Percentiles rank a stretch among this genome's conserved stretches.
These are phyloP conservation scores for Chaetomium cochliodes DNA, from an alignment of 495 filamentous ascomycete genomes.

Conservation along the genomic window DNA sequence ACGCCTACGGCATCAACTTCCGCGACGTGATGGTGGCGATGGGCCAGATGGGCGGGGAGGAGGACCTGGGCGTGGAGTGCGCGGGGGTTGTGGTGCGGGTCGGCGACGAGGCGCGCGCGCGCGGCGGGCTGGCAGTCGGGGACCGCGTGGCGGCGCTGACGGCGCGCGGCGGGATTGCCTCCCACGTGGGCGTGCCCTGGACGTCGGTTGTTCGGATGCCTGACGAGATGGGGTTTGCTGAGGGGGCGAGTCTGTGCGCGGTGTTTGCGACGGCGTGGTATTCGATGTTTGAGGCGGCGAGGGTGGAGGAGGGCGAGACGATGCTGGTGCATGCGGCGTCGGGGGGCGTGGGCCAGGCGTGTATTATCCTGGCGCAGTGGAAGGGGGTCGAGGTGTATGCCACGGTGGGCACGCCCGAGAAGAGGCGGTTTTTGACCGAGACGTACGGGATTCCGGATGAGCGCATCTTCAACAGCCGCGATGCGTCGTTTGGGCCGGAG, in stretches of 20 bases:
- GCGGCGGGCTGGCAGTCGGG: slow-evolving; percentile 39
- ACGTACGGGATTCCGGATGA: slow-evolving; percentile 47
- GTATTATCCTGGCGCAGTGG: slow-evolving; percentile 51
- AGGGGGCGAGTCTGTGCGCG: slow-evolving; percentile 32
- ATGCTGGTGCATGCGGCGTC: slow-evolving; percentile 59
- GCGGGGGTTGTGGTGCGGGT: slow-evolving; percentile 49
- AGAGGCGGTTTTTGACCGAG: slow-evolving; percentile 46
- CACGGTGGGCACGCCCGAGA: slow-evolving; percentile 49
- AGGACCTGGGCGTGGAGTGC: slow-evolving; percentile 29
- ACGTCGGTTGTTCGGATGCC: slow-evolving; percentile 16
- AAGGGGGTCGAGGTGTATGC: slow-evolving; percentile 55
- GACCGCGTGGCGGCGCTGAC: slow-evolving; percentile 23
- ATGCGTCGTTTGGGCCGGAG: neutral
- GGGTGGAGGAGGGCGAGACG: slow-evolving; percentile 46
- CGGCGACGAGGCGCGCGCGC: slow-evolving; percentile 41
- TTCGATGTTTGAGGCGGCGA: slow-evolving; percentile 39
- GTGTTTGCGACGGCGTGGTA: slow-evolving; percentile 39
- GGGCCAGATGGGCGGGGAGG: slow-evolving; percentile 29
- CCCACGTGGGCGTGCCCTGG: slow-evolving; percentile 31
- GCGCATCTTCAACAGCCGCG: slow-evolving; percentile 51
- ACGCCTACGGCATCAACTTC: slow-evolving; percentile 37
- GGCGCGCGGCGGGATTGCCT: no score
- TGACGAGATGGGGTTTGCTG: slow-evolving; percentile 36
- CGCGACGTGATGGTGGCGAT: slow-evolving; percentile 34
- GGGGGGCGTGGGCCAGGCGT: slow-evolving; percentile 57